Conservation (phyloP, 306 rosid species). For the Vicia faba region DNA sequence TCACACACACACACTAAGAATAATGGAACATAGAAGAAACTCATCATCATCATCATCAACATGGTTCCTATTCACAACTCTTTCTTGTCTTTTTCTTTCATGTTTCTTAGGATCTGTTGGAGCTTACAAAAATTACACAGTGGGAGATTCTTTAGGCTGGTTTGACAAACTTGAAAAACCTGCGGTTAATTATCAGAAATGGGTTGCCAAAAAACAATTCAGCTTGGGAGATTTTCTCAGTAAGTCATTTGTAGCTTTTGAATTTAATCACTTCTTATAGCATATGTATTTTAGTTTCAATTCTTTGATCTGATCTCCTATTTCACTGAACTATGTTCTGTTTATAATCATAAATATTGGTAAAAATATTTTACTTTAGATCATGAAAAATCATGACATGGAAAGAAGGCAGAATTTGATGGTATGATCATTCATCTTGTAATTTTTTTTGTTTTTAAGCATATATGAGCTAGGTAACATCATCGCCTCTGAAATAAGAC, state of each 20-base stretch:
- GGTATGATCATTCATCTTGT: no score
- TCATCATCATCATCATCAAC: neutral
- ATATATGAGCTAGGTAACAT: no score
- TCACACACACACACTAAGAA: constrained; percentile 33
- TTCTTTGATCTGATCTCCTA: constrained; percentile 27
- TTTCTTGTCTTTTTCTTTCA: constrained; percentile 30
- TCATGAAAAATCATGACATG: no score
- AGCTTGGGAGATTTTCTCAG: constrained; percentile 89
- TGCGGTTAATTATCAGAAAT: constrained; percentile 63
- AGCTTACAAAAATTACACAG: constrained; percentile 85
- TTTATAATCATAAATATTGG: neutral
- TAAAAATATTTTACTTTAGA: neutral
- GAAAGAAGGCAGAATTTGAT: no score
- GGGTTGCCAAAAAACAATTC: constrained; percentile 69
- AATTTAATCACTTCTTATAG: constrained; percentile 14
- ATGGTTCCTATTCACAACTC: constrained; percentile 8
- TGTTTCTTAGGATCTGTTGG: constrained; percentile 52
- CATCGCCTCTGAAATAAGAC: no score
- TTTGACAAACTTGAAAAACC: constrained; percentile 64
- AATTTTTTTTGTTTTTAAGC: no score
- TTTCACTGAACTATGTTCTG: neutral
- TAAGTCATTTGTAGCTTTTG: constrained; percentile 40
- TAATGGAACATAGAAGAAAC: constrained; percentile 43
- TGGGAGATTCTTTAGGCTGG: constrained; percentile 92
- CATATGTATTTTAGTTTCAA: constrained; percentile 1